Evolutionary conservation across 2,329 filamentous ascomycete species (phyloP).

Genomic region (Rhynchosporium agropyri): DNA sequence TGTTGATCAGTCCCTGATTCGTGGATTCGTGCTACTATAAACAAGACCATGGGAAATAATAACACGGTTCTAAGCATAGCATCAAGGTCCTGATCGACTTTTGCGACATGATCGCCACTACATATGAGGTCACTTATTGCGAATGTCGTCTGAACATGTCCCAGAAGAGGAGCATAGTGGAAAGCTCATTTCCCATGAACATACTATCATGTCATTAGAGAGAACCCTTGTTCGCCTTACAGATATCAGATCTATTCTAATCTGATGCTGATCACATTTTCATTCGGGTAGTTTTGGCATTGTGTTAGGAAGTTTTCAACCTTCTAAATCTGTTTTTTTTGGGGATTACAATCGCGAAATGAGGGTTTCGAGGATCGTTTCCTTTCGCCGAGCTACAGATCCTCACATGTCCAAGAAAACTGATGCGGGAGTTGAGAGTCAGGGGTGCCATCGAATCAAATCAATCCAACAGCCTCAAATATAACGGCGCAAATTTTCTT

Average conservation of each 20-base stretch:
- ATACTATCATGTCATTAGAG: slow-evolving; percentile 18
- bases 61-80: slow-evolving; percentile 2
- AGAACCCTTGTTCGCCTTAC: not conserved
- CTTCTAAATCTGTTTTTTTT: slow-evolving; percentile 11
- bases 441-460: slow-evolving; percentile 3
- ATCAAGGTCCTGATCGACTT: slow-evolving; percentile 14
- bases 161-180: slow-evolving; percentile 14
- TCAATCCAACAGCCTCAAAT: slow-evolving; percentile 9
- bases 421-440: slow-evolving; percentile 6
- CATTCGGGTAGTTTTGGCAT: not conserved
- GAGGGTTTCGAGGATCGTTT: not conserved
- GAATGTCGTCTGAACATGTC: slow-evolving; percentile 27
- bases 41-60: not conserved
- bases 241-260: slow-evolving; percentile 1
- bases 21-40: slow-evolving; percentile 1
- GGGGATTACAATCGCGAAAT: not conserved
- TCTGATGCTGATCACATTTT: not conserved
- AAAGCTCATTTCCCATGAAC: slow-evolving; percentile 17
- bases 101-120: slow-evolving; percentile 26
- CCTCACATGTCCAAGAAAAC: not conserved
- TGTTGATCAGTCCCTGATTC: slow-evolving; percentile 6
- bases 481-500: slow-evolving; percentile 4
- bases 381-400: not conserved
- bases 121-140: slow-evolving; percentile 18
- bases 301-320: slow-evolving; percentile 7